phyloP scores from a whole-genome alignment of 805 yeast species.

The Yamadazyma sp. region DNA sequence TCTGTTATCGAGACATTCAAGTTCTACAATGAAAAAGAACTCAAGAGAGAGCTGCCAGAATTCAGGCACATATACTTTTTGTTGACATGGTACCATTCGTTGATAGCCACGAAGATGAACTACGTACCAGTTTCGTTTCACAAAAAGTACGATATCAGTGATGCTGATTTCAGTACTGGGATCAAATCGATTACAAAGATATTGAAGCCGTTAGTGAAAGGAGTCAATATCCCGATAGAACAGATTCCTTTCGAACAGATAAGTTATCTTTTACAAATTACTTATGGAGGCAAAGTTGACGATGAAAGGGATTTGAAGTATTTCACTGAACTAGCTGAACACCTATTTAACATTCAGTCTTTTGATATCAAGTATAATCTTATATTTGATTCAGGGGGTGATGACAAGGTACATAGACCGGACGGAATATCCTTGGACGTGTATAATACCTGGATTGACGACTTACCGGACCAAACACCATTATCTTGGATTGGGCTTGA shows the following conservation, averaged over 20 bases:
- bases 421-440: slow-evolving; percentile 39
- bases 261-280: slow-evolving; percentile 45
- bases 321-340: slow-evolving; percentile 33
- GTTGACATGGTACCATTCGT: slow-evolving; percentile 69
- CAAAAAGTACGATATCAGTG: slow-evolving; percentile 66
- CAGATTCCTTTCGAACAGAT: slow-evolving; percentile 13
- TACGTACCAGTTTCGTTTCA: slow-evolving; percentile 64
- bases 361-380: slow-evolving; percentile 46
- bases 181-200: slow-evolving; percentile 42
- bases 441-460: slow-evolving; percentile 49
- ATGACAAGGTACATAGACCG: slow-evolving; percentile 41
- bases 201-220: slow-evolving; percentile 26
- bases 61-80: slow-evolving; percentile 50
- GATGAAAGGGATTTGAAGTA: slow-evolving; percentile 37
- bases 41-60: slow-evolving; percentile 38
- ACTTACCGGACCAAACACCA: slow-evolving; percentile 54
- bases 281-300: slow-evolving; percentile 69
- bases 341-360: slow-evolving; percentile 39
- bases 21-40: slow-evolving; percentile 11
- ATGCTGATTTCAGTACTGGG: slow-evolving; percentile 63
- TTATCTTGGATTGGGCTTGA: slow-evolving; percentile 54
- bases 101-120: slow-evolving; percentile 57
- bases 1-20: slow-evolving; percentile 41
- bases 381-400: slow-evolving; percentile 18
- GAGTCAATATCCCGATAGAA: slow-evolving; percentile 25